Conservation (phyloP, 371 early-diverging fungal genomes). For the Apophysomyces sp. region DNA sequence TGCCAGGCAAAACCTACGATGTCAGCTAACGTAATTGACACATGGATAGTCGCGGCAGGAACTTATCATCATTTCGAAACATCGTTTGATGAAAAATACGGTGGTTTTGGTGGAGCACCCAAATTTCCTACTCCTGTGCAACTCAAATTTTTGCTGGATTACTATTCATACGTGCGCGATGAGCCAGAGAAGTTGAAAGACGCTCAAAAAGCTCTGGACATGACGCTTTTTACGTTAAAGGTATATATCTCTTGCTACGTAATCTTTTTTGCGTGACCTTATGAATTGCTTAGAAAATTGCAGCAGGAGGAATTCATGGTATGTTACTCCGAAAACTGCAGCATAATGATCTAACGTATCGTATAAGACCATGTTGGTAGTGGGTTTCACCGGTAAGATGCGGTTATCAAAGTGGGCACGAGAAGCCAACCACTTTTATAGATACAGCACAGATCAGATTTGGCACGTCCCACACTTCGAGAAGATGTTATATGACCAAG, state of each 20-base stretch:
- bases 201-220: constrained; percentile 48
- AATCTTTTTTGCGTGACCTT: background rate
- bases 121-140: constrained; percentile 70
- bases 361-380: constrained; percentile 56
- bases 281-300: constrained; percentile 35
- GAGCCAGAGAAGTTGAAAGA: constrained; percentile 17
- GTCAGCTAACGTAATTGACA: constrained; percentile 3
- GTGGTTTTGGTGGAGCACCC: constrained; percentile 64
- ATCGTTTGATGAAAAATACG: constrained; percentile 49
- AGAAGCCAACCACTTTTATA: constrained; percentile 15
- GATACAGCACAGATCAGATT: constrained; percentile 40
- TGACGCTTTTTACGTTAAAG: constrained; percentile 58
- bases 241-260: constrained; percentile 7
- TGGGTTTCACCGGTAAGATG: constrained; percentile 59
- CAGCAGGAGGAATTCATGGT: constrained; percentile 66
- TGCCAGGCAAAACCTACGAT: constrained; percentile 23
- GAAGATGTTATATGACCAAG: constrained; percentile 74
- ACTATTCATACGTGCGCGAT: constrained; percentile 37
- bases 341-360: background rate
- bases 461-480: constrained; percentile 66
- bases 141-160: constrained; percentile 55
- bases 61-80: constrained; percentile 39
- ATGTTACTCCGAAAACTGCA: constrained; percentile 3
- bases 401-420: constrained; percentile 1
- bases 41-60: constrained; percentile 17